A percentile compares a stretch with the other conserved stretches of the same genome.
Conservation (phyloP, 2,329 filamentous ascomycete species). For the Pyrenochaeta sp. region DNA sequence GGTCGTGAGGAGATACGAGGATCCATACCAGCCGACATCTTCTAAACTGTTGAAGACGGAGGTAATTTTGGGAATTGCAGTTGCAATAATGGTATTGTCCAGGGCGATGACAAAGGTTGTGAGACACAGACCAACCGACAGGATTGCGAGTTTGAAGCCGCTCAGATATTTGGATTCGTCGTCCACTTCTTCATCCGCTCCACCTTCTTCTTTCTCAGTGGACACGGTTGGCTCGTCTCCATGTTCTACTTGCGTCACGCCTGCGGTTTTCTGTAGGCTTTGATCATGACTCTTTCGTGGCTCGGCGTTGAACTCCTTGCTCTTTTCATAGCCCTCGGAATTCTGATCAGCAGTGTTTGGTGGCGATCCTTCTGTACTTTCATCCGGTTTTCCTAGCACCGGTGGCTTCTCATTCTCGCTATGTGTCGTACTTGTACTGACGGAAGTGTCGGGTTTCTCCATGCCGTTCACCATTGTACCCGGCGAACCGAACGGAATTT, state of each 20-base stretch:
- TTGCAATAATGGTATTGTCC: conserved; percentile 52
- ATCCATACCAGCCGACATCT: conserved; percentile 55
- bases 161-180: conserved; percentile 48
- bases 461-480: conserved; percentile 5
- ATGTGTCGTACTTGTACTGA: conserved; percentile 5
- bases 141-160: conserved; percentile 44
- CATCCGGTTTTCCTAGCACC: neutral
- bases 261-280: neutral
- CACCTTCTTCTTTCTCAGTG: neutral
- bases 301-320: neutral
- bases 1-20: conserved; percentile 56
- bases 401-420: neutral
- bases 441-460: conserved; percentile 5
- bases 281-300: neutral
- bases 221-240: neutral
- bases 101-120: conserved; percentile 49
- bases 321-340: neutral
- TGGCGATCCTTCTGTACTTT: neutral
- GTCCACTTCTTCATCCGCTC: conserved; percentile 24
- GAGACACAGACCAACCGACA: conserved; percentile 45
- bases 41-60: conserved; percentile 51
- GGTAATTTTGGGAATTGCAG: conserved; percentile 53
- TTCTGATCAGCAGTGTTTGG: neutral
- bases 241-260: neutral
- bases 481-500: conserved; percentile 6